These are phyloP conservation scores for Salvia miltiorrhiza DNA, from an alignment of 257 asterid genomes.

Conservation along the genomic window DNA sequence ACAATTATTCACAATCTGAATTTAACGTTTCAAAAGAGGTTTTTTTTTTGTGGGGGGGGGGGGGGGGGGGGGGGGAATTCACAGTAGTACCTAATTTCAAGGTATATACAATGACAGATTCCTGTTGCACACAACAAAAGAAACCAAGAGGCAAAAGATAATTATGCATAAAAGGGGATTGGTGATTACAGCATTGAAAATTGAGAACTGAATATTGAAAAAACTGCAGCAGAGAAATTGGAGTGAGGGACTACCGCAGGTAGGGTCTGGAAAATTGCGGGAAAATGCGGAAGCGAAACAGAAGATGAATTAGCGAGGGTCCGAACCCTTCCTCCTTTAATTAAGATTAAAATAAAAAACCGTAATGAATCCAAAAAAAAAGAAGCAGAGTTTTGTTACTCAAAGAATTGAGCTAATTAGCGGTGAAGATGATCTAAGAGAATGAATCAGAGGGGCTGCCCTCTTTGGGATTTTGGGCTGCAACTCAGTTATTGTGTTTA, in stretches of 20 bases:
- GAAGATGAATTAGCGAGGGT: background rate
- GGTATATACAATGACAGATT: background rate
- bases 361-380: background rate
- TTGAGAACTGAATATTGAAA: background rate
- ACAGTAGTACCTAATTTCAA: background rate
- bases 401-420: too few species aligned
- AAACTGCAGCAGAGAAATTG: background rate
- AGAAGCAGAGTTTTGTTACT: background rate
- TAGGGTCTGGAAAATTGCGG: conserved; percentile 1
- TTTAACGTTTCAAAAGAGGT: background rate
- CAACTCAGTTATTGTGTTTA: too few species aligned
- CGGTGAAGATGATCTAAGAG: too few species aligned
- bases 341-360: background rate
- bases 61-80: background rate
- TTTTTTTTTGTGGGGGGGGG: too few species aligned
- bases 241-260: background rate
- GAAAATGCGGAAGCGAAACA: background rate
- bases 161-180: background rate
- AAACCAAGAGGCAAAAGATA: too few species aligned
- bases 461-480: too few species aligned
- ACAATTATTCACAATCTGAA: background rate
- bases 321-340: background rate
- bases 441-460: too few species aligned
- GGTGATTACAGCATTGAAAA: background rate
- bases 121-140: background rate